Conservation (phyloP, 345 rosid species). For the Lepidium africanum region DNA sequence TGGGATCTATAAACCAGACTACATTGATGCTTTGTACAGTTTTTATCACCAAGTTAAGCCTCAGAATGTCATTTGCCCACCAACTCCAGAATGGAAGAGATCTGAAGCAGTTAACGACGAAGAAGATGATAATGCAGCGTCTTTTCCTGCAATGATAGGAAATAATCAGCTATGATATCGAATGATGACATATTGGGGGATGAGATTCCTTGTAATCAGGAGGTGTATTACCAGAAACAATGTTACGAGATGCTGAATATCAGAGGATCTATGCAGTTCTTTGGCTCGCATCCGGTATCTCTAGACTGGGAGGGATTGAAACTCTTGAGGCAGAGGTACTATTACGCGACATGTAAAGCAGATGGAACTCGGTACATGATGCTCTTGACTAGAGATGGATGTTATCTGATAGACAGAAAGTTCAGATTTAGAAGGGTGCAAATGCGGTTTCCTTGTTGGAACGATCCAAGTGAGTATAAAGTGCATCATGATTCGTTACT, state of each 20-base stretch:
- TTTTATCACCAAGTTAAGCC: constrained; percentile 79
- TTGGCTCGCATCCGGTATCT: constrained; percentile 76
- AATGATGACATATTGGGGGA: constrained; percentile 85
- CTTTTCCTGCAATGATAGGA: constrained; percentile 33
- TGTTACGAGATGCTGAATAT: constrained; percentile 45
- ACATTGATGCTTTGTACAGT: constrained; percentile 55
- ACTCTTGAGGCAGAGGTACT: constrained; percentile 70
- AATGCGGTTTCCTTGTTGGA: constrained; percentile 75
- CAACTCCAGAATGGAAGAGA: constrained; percentile 87
- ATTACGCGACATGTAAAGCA: constrained; percentile 95
- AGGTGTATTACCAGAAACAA: constrained; percentile 29
- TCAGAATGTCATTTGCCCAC: constrained; percentile 45
- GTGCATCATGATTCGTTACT: constrained; percentile 69
- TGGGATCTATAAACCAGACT: constrained; percentile 75
- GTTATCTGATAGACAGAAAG: constrained; percentile 65
- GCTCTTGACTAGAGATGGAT: constrained; percentile 74
- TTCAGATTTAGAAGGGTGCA: constrained; percentile 75
- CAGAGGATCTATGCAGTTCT: constrained; percentile 40
- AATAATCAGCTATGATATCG: constrained; percentile 44
- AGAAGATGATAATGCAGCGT: neutral
- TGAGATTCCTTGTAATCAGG: constrained; percentile 60
- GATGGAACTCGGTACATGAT: constrained; percentile 94
- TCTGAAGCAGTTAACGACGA: constrained; percentile 36
- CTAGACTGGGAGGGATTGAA: constrained; percentile 65
- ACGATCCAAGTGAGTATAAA: constrained; percentile 35